Base-by-base conservation (phyloP, 2,329 filamentous ascomycete genomes). In the Thelonectria rubi region DNA sequence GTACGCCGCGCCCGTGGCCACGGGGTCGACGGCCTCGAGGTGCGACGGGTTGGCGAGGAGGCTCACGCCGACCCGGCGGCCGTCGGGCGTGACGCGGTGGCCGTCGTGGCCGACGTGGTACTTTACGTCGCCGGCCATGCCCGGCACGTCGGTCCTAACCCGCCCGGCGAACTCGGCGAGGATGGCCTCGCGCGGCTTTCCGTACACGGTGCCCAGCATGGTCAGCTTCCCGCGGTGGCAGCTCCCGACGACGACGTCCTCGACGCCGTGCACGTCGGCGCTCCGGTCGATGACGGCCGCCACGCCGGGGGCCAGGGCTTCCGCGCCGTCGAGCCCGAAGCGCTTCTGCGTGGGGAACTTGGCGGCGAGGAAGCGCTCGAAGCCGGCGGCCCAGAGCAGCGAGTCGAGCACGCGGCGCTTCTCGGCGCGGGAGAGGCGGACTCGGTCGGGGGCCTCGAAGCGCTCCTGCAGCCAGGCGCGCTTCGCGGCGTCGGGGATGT, bases 101-200 rank as follows among this genome's bases (percentile, higher is more conserved):
- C 98, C 98, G 84, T 98, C 97, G 93, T 98, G 98, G 74, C 95
- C 95, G 74, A 98, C 84, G 82, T 98, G 95, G 81, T 98, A 98
- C 81, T 99, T 98, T 79, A 98, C 95, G 78, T 98, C 95, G 71
- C 95, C 95, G 59, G 94, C 97, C 63, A 67, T 67, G 60, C 94
- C 94, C 80, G 97, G 94, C 69, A 97, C 94, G 69, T 91, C 91
- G 53, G 92, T 91, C 74, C 92, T 92, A 17, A 91, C 82, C 45
- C 90, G 91, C 69, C 95, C 94, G 64, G 92, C 91, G 74, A 99
- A 99, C 79, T 99, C 95, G 76, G 91, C 96, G 83, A 99, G 97
- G 79, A 99, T 98, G 65, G 94, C 97, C 82, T 97, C 95, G 78
- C 97, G 98, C 69, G 94, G 94, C 82, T 99, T 99, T 74, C 95